Base-by-base conservation (phyloP, 371 early-diverging fungal genomes). In the Funneliformis caledonium region DNA sequence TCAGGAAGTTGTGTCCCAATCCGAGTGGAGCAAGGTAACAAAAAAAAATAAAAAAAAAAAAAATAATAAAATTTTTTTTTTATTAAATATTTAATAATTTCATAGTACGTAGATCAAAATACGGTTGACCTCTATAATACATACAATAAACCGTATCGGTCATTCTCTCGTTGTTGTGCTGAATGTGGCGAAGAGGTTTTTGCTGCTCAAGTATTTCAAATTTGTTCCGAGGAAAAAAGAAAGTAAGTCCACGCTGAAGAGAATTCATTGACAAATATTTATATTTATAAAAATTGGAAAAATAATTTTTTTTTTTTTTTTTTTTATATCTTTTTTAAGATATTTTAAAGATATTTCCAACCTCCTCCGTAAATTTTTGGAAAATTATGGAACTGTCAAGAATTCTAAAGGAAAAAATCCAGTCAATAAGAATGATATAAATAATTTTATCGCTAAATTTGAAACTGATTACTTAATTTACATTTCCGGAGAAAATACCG, bases 71-170 rank as follows among this genome's bases (percentile, higher is more conserved):
- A 42, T 16, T 61, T 56, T 42, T 48, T 47, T 79, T 70, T 50
- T 60, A 26, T 42, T 69, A 33, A 12, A 43, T 26, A 5, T 16
- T 12, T 14, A 76, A 1, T 48, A 37, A 11, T 78, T n/a, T 31
- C 37, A 8, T 83, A 87, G 87, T 86, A 87, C 73, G 87, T 86
- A 9, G 86, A 86, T 50, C 81, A 80, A 52, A 70, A 80, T 45
- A 85, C 82, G 19, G 78, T 88, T 6, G 87, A 87, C 5, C 87
- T 86, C 12, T 92, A 91, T 81, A 86, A 88, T 33, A 87, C 83
- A 33, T 92, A 88, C 81, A 92, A 92, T 76, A 87, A 87, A 76
- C 93, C 93, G 14, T 92, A 89, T 72, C 88, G 91, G 14, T 88
- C 89, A n/a, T 90, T 90, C 75, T 86, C 89, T 8, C 84, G 90